Evolutionary conservation across 148 eudicot genomes (phyloP).

Genomic region (Amaranthus palmeri): DNA sequence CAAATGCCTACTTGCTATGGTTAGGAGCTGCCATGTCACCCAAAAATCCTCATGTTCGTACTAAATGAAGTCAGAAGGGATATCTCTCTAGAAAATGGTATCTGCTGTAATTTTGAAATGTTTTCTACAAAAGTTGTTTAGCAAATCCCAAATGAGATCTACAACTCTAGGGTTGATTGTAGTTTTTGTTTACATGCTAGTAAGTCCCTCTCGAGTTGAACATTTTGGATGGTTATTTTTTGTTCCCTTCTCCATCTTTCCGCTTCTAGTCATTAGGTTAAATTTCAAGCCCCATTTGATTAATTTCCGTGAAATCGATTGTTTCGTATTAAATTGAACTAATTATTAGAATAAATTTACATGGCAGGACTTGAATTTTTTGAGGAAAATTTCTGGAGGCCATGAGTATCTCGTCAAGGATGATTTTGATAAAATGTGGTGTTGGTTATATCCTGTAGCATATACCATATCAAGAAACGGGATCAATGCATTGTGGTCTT

Average conservation of each 20-base stretch:
- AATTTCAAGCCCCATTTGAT: not conserved
- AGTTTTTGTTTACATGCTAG: not conserved
- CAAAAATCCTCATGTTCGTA: no score
- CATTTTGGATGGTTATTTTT: not conserved
- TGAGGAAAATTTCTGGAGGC: constrained; percentile 67
- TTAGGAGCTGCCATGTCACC: no score
- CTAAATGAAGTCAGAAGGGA: constrained; percentile 1
- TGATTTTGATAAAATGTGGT: constrained; percentile 82
- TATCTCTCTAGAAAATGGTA: not conserved
- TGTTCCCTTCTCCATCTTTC: not conserved
- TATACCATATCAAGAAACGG: constrained; percentile 53
- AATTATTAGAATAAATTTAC: constrained; percentile 2
- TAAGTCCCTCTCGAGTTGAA: constrained; percentile 1
- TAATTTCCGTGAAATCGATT: not conserved
- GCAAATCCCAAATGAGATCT: not conserved
- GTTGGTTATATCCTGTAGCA: constrained; percentile 92
- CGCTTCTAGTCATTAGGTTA: not conserved
- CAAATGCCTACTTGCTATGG: no score
- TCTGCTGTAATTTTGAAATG: not conserved
- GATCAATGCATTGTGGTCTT: constrained; percentile 62
- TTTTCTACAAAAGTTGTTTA: not conserved
- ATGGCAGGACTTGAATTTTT: constrained; percentile 70
- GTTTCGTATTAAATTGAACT: not conserved
- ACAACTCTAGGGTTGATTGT: not conserved
- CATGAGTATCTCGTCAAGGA: constrained; percentile 55